Evolutionary conservation across 306 rosid species (phyloP).

Genomic region (Prosopis cineraria): DNA sequence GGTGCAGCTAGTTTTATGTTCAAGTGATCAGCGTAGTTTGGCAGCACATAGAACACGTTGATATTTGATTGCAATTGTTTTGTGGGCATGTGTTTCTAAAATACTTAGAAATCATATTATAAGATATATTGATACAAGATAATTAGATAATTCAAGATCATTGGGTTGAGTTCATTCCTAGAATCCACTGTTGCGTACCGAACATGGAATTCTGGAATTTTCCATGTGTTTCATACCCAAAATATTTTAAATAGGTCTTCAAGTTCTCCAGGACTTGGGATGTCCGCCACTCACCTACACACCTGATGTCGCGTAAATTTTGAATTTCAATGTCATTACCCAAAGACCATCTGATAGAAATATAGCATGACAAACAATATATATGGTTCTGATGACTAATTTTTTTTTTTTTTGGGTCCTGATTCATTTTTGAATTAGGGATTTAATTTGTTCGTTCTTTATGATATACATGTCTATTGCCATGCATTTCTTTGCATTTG

Average conservation of each 20-base stretch:
- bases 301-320: neutral
- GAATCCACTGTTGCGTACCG: neutral
- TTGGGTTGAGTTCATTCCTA: neutral
- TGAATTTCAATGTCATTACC: neutral
- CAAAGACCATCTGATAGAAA: neutral
- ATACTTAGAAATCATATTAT: neutral
- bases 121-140: neutral
- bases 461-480: neutral
- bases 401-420: neutral
- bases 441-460: constrained; percentile 4
- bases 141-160: neutral
- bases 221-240: neutral
- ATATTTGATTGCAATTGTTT: neutral
- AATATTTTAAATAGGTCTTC: neutral
- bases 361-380: neutral
- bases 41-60: neutral
- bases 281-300: neutral
- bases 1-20: neutral
- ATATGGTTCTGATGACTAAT: neutral
- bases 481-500: constrained; percentile 1
- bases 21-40: neutral
- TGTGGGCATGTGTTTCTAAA: neutral
- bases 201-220: neutral
- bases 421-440: neutral
- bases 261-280: neutral